A percentile compares a stretch with the other conserved stretches of the same genome.
These are phyloP conservation scores for Geranomyces michiganensis DNA, from an alignment of 192 early-diverging fungal species.

Conservation along the genomic window DNA sequence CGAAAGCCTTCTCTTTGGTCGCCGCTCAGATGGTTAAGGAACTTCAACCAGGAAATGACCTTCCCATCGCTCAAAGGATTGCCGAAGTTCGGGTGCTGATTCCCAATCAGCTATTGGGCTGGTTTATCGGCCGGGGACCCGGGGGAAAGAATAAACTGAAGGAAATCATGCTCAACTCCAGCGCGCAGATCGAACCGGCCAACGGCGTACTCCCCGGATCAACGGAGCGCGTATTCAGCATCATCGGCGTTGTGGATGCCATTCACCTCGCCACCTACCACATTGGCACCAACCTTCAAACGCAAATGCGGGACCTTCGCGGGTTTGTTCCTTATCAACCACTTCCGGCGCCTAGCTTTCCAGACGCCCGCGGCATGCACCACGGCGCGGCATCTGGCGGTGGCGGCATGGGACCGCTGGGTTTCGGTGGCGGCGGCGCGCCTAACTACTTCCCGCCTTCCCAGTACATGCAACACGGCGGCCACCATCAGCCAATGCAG, in stretches of 20 bases:
- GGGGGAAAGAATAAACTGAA: conserved; percentile 73
- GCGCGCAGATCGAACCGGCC: conserved; percentile 80
- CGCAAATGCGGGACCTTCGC: conserved; percentile 8
- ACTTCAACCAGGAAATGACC: conserved; percentile 45
- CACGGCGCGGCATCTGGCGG: too few relatives aligned
- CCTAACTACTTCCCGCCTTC: not conserved
- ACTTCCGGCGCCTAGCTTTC: not conserved
- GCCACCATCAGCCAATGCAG: not conserved
- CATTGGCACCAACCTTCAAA: conserved; percentile 40
- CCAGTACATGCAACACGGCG: conserved; percentile 1
- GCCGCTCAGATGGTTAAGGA: conserved; percentile 51
- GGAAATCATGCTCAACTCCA: conserved; percentile 91
- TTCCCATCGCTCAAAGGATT: conserved; percentile 38
- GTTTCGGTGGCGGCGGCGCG: not conserved
- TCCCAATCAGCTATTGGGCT: conserved; percentile 81
- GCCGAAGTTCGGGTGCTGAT: conserved; percentile 85
- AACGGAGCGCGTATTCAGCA: conserved; percentile 89
- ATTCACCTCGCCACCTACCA: conserved; percentile 78
- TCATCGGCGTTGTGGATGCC: conserved; percentile 81
- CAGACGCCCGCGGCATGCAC: not conserved
- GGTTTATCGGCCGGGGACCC: conserved; percentile 92
- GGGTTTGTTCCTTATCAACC: conserved; percentile 11
- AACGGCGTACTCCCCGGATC: conserved; percentile 92
- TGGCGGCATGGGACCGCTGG: not conserved
- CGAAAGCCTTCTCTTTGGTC: conserved; percentile 78